Evolutionary conservation across 2,329 filamentous ascomycete genomes (phyloP).

Genomic region (Paraphaeosphaeria sporulosa): DNA sequence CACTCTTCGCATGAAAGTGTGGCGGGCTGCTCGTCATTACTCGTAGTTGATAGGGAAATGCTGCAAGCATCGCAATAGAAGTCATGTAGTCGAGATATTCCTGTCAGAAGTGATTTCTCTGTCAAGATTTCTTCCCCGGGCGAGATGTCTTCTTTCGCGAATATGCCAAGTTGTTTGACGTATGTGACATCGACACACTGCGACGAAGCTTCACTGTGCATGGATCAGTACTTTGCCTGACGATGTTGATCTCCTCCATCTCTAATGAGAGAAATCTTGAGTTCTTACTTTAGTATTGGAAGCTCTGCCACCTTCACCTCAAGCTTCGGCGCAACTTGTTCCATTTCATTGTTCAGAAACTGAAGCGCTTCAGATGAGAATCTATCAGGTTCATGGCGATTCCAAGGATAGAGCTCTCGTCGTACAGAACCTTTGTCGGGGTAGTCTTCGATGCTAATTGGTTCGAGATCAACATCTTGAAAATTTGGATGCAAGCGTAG

Average conservation of each 20-base stretch:
- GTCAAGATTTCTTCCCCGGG: conserved; percentile 79
- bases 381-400: conserved; percentile 66
- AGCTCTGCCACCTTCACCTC: conserved; percentile 79
- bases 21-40: conserved; percentile 12
- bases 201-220: conserved; percentile 40
- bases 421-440: conserved; percentile 76
- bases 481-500: conserved; percentile 33
- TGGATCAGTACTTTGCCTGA: too few relatives aligned
- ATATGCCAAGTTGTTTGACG: conserved; percentile 84
- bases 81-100: conserved; percentile 87
- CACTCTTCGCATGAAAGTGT: conserved; percentile 62
- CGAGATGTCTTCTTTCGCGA: conserved; percentile 81
- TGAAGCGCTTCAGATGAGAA: conserved; percentile 64
- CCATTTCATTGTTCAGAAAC: conserved; percentile 75
- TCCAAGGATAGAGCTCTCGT: conserved; percentile 70
- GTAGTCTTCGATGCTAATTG: conserved; percentile 63
- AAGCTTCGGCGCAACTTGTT: conserved; percentile 77
- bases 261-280: background rate
- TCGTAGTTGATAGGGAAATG: conserved; percentile 65
- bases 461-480: conserved; percentile 37
- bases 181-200: conserved; percentile 61
- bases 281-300: conserved; percentile 65
- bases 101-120: conserved; percentile 87
- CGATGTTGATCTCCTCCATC: too few relatives aligned
- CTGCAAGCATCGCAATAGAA: conserved; percentile 91